Base-by-base conservation (phyloP, 148 eudicot genomes). In the Euryodendron excelsum region DNA sequence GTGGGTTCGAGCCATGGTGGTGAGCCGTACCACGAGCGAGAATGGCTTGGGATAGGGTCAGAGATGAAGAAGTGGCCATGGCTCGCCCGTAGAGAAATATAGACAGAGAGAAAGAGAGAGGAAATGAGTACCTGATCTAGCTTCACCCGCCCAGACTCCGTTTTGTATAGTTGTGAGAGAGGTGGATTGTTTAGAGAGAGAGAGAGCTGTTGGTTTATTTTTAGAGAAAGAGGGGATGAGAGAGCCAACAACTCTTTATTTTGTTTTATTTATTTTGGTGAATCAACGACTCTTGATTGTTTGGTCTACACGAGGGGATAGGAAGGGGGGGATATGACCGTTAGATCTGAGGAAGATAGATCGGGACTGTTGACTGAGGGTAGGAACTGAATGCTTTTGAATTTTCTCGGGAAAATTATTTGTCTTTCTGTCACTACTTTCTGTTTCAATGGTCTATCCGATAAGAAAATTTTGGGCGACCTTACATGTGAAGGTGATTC, bases 41-140 rank as follows among this genome's bases (percentile, higher is more conserved):
- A 83, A 81, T 77, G 60, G 84, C 47, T 70, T 82, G 77, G 60
- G 90, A 87, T 74, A 85, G 86, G 72, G 87, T 88, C 68, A 88
- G 82, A 6, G 91, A 90, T 31, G 92, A 76, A n/a, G 87, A 76
- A 39, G 88, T 47, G 25, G 95, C 91, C 92, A 89, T 82, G 76
- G 81, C 67, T 82, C 28, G 10, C 11, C n/a, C 1, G 37, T 33
- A 71, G 30, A 47, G 63, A 50, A 52, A 58, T 47, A 34, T 47
- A 28, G 80, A 78, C 3, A 13, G 36, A 44, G 33, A 27, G 37
- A 72, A 23, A 44, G 76, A 37, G 78, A 30, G 74, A 55, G 68
- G 5, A 31, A 30, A 76, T 31, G 50, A 53, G 23, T 52, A 12
- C 20, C 58, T 53, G 11, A n/a, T n/a, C n/a, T n/a, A n/a, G n/a